These are phyloP conservation scores for Serendipita sp. DNA, from an alignment of 768 basidiomycete genomes.

Conservation along the genomic window DNA sequence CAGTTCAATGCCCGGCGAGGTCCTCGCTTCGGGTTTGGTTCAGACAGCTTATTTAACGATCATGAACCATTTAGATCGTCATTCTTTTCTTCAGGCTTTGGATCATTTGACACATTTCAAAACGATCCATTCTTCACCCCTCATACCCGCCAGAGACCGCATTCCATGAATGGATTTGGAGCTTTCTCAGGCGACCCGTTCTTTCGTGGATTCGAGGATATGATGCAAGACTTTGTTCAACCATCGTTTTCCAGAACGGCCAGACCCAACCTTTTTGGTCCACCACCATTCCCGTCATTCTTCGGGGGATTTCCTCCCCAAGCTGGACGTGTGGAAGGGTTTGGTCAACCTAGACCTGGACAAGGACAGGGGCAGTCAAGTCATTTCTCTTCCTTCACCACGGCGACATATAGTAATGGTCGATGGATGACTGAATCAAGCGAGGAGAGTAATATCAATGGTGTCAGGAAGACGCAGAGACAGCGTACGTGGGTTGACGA, in stretches of 20 bases:
- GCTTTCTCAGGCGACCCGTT: not conserved
- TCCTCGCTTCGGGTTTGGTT: not conserved
- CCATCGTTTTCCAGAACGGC: not conserved
- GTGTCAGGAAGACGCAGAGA: not conserved
- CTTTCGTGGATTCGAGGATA: not conserved
- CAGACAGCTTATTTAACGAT: not conserved
- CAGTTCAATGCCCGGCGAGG: not conserved
- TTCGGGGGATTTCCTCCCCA: not conserved
- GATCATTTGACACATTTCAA: not conserved
- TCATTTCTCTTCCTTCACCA: not conserved
- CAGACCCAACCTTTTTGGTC: not conserved
- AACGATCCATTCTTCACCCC: conserved; percentile 3
- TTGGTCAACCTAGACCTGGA: too few relatives aligned
- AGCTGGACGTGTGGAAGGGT: not conserved
- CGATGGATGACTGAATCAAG: not conserved
- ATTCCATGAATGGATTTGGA: not conserved
- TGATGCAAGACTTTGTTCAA: not conserved
- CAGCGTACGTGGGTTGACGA: not conserved
- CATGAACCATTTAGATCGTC: not conserved
- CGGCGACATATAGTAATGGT: not conserved
- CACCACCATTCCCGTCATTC: not conserved
- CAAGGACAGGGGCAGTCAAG: not conserved
- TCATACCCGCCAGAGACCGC: not conserved
- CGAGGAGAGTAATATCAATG: conserved; percentile 1
- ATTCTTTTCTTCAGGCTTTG: not conserved